Conservation (phyloP, 23 red algal genomes). For the Gracilaria gracilis region DNA sequence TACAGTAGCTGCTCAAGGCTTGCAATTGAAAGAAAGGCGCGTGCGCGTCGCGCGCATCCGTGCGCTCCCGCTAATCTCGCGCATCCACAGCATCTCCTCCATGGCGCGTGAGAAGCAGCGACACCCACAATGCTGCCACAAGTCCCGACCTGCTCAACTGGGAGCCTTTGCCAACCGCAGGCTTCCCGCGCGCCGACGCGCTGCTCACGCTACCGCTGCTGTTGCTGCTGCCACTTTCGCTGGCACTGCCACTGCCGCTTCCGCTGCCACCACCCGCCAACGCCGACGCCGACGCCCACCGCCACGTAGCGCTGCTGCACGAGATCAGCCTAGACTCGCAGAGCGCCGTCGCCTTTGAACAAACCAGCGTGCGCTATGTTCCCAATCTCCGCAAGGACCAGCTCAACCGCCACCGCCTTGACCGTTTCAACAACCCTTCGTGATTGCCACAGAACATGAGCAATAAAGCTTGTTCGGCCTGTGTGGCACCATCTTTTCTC, state of each 20-base stretch:
- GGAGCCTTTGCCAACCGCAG: neutral
- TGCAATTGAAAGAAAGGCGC: too few relatives aligned
- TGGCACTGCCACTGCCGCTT: too few relatives aligned
- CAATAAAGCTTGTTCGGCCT: neutral
- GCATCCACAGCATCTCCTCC: neutral
- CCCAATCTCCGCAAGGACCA: neutral
- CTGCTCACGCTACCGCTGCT: too few relatives aligned
- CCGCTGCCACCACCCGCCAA: too few relatives aligned
- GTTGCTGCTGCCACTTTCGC: too few relatives aligned
- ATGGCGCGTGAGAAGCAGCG: neutral
- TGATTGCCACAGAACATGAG: slow-evolving; percentile 13
- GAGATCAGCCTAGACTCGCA: neutral
- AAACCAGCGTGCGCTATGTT: neutral
- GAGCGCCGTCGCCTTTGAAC: too few relatives aligned
- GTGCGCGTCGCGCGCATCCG: too few relatives aligned
- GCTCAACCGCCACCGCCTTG: neutral
- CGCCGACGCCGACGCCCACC: too few relatives aligned
- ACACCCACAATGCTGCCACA: neutral
- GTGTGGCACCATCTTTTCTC: neutral
- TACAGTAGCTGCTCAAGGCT: too few relatives aligned
- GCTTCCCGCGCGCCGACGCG: neutral
- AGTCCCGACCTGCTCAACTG: too few relatives aligned
- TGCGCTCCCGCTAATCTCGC: too few relatives aligned
- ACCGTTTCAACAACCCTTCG: neutral
- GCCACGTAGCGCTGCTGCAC: neutral